Base-by-base conservation (phyloP, 2,329 filamentous ascomycete genomes). In the Plenodomus biglobosus region DNA sequence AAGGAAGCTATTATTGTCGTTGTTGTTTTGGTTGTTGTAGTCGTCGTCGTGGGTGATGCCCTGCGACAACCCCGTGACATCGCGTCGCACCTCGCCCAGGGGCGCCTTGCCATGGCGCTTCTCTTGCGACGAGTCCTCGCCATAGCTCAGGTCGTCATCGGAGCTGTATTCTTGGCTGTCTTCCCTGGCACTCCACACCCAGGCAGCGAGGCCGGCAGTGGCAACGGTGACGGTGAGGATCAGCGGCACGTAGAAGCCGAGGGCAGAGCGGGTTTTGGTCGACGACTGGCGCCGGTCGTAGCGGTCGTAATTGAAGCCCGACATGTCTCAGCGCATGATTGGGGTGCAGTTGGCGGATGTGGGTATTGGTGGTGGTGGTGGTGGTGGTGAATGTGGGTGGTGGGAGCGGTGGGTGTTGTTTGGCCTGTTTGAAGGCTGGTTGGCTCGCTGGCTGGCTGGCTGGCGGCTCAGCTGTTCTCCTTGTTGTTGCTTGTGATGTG, bases 131-230 rank as follows among this genome's bases (percentile, higher is more conserved):
- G 56, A 55, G 36, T 71, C 68, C 45, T 78, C 77, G 46, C 78
- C 77, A 61, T 73, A 73, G 57, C 65, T 68, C 38, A 73, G 66
- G 43, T 64, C 61, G 34, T 63, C 60, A 54, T 80, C 78, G 53
- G 85, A 80, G 48, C 83, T 80, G 44, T 85, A 81, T 21, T 91
- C 86, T 44, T 90, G 86, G 49, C 86, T 82, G 58, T 88, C 86
- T 65, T 81, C 84, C 64, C 90, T 86, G 75, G 95, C 91, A 71
- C 88, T 95, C 91, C 91, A 96, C 52, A 92, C 84, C 92, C 92
- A 97, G 48, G 90, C 90, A 43, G 86, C 92, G 40, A 95, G 76
- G 27, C 92, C 91, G 46, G 88, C 85, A 18, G 92, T 90, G 52
- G 92, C 92, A 60, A 95, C 84, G 39, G 90, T 92, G 49, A 95